These are phyloP conservation scores for Pneumocystis sp. DNA, from an alignment of 1,139 yeast species.

Conservation along the genomic window DNA sequence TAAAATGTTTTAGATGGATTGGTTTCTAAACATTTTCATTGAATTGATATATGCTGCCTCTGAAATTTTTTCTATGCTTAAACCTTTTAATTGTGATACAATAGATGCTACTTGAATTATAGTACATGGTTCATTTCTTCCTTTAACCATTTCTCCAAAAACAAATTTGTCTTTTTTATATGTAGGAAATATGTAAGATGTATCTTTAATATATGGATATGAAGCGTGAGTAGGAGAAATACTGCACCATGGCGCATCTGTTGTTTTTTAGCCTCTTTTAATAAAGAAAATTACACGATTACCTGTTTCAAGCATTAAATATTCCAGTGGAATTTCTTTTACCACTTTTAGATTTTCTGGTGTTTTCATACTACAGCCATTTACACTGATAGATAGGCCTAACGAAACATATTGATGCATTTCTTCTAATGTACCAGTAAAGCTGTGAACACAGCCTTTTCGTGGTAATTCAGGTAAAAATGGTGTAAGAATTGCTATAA, in stretches of 20 bases:
- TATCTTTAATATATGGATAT: constrained; percentile 36
- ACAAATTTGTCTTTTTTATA: constrained; percentile 44
- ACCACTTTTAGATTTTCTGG: constrained; percentile 60
- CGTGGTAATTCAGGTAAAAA: constrained; percentile 28
- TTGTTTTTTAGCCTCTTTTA: background rate
- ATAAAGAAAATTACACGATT: background rate
- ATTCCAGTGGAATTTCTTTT: constrained; percentile 46
- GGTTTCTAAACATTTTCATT: constrained; percentile 34
- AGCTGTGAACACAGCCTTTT: constrained; percentile 79
- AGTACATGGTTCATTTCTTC: constrained; percentile 83
- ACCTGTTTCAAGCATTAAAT: constrained; percentile 51
- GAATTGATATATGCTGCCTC: constrained; percentile 54
- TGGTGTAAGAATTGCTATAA: constrained; percentile 46
- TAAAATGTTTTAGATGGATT: background rate
- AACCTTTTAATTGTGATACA: constrained; percentile 42
- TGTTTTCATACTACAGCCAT: constrained; percentile 82
- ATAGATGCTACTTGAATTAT: constrained; percentile 72
- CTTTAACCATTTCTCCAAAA: constrained; percentile 44
- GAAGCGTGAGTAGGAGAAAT: constrained; percentile 72
- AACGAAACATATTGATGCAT: constrained; percentile 35
- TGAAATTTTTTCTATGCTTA: constrained; percentile 39
- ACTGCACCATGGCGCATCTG: constrained; percentile 94
- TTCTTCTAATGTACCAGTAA: constrained; percentile 70
- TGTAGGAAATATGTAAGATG: constrained; percentile 40
- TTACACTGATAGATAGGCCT: constrained; percentile 65